phyloP scores from a whole-genome alignment of 768 basidiomycete species.

The Leccinum uliginosum region DNA sequence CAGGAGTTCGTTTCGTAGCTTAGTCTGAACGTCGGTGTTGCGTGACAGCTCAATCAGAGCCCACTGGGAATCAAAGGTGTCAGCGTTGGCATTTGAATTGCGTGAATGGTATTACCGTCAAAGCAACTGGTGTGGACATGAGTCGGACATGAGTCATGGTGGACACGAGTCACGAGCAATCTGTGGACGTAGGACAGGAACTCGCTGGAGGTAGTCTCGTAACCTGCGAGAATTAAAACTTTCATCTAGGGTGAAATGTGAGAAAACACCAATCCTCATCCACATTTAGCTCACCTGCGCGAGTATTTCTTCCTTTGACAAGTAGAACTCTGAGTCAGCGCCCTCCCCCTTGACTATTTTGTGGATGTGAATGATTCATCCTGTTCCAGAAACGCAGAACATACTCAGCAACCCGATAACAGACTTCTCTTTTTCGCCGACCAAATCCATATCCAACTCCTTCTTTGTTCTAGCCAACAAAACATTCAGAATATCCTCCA shows the following conservation, averaged over 20 bases:
- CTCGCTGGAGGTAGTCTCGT: neutral
- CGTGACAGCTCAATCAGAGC: neutral
- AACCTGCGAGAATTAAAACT: neutral
- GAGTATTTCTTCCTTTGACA: no score
- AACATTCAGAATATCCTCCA: neutral
- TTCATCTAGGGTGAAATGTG: neutral
- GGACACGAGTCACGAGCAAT: neutral
- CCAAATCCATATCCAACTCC: neutral
- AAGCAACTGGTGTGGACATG: neutral
- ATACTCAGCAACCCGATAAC: no score
- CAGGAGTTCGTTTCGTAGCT: neutral
- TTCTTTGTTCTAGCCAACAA: neutral
- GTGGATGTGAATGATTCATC: no score
- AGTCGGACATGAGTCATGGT: no score
- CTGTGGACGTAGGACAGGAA: neutral
- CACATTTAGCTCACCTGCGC: no score
- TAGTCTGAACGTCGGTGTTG: neutral
- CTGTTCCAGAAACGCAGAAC: no score
- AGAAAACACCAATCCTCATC: no score
- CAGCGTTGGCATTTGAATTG: neutral
- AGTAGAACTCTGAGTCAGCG: no score
- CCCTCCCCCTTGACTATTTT: no score
- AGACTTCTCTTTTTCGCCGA: neutral
- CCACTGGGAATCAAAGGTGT: neutral
- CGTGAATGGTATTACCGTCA: neutral